Percentiles rank a stretch among this genome's conserved stretches.
These are phyloP conservation scores for Ormosia semicastrata DNA, from an alignment of 306 rosid species.

Conservation along the genomic window DNA sequence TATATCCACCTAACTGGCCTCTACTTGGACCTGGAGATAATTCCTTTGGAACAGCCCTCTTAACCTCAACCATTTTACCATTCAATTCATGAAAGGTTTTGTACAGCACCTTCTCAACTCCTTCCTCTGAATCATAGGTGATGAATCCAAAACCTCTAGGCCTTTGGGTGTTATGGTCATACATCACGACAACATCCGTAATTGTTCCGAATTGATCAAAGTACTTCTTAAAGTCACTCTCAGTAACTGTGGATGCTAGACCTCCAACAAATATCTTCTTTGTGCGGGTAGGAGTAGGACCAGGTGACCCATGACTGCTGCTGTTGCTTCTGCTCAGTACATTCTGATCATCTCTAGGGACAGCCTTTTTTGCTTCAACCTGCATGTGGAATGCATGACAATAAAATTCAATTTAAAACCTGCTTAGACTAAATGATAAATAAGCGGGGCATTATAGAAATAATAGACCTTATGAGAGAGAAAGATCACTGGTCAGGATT, in stretches of 20 bases:
- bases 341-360: conserved; percentile 61
- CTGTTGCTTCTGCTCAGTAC: conserved; percentile 43
- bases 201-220: conserved; percentile 61
- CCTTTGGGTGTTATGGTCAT: conserved; percentile 58
- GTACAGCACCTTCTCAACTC: conserved; percentile 50
- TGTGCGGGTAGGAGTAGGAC: conserved; percentile 45
- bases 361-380: conserved; percentile 66
- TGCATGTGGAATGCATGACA: conserved; percentile 24
- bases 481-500: background rate
- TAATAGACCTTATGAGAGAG: background rate
- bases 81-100: conserved; percentile 54
- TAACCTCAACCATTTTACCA: conserved; percentile 63
- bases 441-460: background rate
- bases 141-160: conserved; percentile 64
- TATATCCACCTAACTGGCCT: conserved; percentile 50
- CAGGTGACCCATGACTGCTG: conserved; percentile 53
- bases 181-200: conserved; percentile 62
- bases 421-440: background rate
- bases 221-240: conserved; percentile 52
- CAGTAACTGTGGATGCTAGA: conserved; percentile 52
- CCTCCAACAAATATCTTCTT: conserved; percentile 65
- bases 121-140: conserved; percentile 57
- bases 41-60: conserved; percentile 63
- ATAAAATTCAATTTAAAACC: conserved; percentile 9
- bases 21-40: conserved; percentile 46